Evolutionary conservation across 164 flowering plant species (phyloP).

Genomic region (grape (Vitis vinifera)): ASM3070453v1 NC_081810.1:4094001-4094500

Average conservation of each 20-base stretch:
- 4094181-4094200: constrained; percentile 1
- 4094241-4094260: constrained; percentile 12
- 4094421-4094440: background rate
- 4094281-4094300: constrained; percentile 15
- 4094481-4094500: background rate
- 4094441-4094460: background rate
- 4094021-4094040: constrained; percentile 15
- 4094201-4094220: constrained; percentile 17
- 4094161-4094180: constrained; percentile 19
- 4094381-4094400: constrained; percentile 13
- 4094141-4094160: constrained; percentile 8
- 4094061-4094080: constrained; percentile 8
- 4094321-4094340: constrained; percentile 16
- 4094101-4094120: background rate
- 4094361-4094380: constrained; percentile 15
- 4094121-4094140: constrained; percentile 17
- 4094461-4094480: background rate
- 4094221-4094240: constrained; percentile 26
- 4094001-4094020: constrained; percentile 9
- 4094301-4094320: constrained; percentile 23
- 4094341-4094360: constrained; percentile 10
- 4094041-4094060: constrained; percentile 13
- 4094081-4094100: constrained; percentile 21
- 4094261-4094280: constrained; percentile 24
- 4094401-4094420: background rate